These are phyloP conservation scores for Chaetomium tenue DNA, from an alignment of 495 filamentous ascomycete genomes.

Conservation along the genomic window DNA sequence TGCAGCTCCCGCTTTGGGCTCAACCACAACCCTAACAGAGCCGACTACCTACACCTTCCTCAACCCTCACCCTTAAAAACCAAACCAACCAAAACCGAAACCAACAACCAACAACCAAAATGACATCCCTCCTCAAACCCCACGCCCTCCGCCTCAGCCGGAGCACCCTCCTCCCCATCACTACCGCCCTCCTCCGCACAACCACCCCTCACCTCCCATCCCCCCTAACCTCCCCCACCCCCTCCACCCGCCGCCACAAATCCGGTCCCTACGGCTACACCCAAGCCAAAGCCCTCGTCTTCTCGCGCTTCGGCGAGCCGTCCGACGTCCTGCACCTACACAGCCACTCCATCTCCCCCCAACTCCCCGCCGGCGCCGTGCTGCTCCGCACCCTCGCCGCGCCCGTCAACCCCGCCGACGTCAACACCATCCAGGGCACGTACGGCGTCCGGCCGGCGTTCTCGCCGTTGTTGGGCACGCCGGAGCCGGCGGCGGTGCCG, in stretches of 20 bases:
- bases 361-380: constrained; percentile 69
- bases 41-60: no score
- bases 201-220: constrained; percentile 1
- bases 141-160: constrained; percentile 1
- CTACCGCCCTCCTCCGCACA: not conserved
- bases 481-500: constrained; percentile 55
- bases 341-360: constrained; percentile 75
- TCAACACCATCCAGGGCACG: constrained; percentile 92
- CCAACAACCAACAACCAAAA: not conserved
- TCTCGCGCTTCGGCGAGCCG: constrained; percentile 81
- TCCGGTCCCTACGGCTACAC: constrained; percentile 83
- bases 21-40: not conserved
- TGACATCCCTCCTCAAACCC: constrained; percentile 12
- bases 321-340: constrained; percentile 76
- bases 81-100: not conserved
- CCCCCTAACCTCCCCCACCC: not conserved
- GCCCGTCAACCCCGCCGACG: constrained; percentile 94
- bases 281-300: constrained; percentile 90
- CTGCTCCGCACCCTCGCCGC: constrained; percentile 69
- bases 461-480: constrained; percentile 67
- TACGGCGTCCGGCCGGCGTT: constrained; percentile 84
- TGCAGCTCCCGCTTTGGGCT: not conserved
- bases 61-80: not conserved
- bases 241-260: constrained; percentile 30
- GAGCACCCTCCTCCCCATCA: constrained; percentile 1